Evolutionary conservation across 306 rosid species (phyloP).

Genomic region (Glycine latifolia): DNA sequence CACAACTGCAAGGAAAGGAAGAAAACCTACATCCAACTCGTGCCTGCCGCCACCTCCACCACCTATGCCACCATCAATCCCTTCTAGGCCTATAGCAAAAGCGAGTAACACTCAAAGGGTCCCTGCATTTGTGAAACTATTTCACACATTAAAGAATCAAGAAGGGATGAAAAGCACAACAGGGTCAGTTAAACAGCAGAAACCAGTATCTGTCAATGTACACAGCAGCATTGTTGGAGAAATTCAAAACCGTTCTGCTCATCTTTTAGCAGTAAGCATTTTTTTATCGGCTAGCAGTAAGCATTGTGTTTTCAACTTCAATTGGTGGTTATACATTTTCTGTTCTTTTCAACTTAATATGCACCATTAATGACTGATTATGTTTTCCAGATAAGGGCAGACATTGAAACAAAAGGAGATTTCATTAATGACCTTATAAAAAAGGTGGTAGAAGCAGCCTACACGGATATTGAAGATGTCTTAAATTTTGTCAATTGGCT

Average conservation of each 20-base stretch:
- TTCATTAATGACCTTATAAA: conserved; percentile 73
- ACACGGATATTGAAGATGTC: conserved; percentile 74
- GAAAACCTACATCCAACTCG: conserved; percentile 48
- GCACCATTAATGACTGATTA: conserved; percentile 2
- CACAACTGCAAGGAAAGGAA: conserved; percentile 36
- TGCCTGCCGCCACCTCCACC: conserved; percentile 59
- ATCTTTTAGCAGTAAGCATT: conserved; percentile 81
- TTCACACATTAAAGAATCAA: conserved; percentile 65
- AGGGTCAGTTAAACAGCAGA: conserved; percentile 50
- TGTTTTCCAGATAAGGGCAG: conserved; percentile 71
- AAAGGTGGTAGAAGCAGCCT: conserved; percentile 71
- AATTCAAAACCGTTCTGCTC: conserved; percentile 88
- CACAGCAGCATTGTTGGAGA: conserved; percentile 91
- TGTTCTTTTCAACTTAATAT: not conserved
- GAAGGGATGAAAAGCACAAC: conserved; percentile 55
- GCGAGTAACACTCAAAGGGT: conserved; percentile 54
- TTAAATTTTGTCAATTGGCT: conserved; percentile 86
- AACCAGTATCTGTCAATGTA: conserved; percentile 58
- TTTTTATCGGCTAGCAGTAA: conserved; percentile 59
- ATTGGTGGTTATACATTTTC: not conserved
- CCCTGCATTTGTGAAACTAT: conserved; percentile 64
- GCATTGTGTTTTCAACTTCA: conserved; percentile 38
- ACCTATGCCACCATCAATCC: conserved; percentile 62
- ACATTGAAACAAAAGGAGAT: conserved; percentile 85
- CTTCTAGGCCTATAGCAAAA: conserved; percentile 54